Evolutionary conservation across 495 filamentous ascomycete species (phyloP).

Genomic region (Xylaria grammica): DNA sequence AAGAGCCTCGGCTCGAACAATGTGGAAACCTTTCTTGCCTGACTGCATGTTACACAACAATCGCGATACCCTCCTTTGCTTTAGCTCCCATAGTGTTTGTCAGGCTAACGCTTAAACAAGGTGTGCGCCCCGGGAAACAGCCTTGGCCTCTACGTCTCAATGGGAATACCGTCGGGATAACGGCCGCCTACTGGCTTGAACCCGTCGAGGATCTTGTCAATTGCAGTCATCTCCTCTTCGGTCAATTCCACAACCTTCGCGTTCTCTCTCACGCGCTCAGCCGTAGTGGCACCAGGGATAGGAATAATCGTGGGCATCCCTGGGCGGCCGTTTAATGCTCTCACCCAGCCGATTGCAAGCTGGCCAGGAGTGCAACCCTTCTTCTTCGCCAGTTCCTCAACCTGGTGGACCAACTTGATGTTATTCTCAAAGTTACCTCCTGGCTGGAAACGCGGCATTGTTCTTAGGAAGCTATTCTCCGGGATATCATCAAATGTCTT

Average conservation of each 20-base stretch:
- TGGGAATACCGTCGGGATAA: conserved; percentile 41
- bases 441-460: conserved; percentile 67
- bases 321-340: conserved; percentile 48
- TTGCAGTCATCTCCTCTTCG: conserved; percentile 55
- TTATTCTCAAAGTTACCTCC: conserved; percentile 73
- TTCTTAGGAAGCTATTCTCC: conserved; percentile 58
- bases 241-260: conserved; percentile 46
- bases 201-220: conserved; percentile 50
- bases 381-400: conserved; percentile 67
- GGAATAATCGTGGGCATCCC: conserved; percentile 75
- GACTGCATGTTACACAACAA: conserved; percentile 21
- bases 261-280: conserved; percentile 57
- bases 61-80: neutral
- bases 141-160: conserved; percentile 37
- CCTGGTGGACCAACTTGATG: conserved; percentile 67
- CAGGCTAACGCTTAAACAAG: conserved; percentile 1
- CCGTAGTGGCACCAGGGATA: conserved; percentile 74
- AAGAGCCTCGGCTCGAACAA: conserved; percentile 29
- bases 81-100: neutral
- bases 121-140: neutral
- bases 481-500: conserved; percentile 66
- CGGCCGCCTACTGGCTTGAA: conserved; percentile 50
- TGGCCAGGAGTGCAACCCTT: conserved; percentile 78
- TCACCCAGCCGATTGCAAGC: conserved; percentile 78
- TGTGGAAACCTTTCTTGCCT: conserved; percentile 39